Base-by-base conservation (phyloP, 805 yeast species). In the Candida khao-thaluensis region DNA sequence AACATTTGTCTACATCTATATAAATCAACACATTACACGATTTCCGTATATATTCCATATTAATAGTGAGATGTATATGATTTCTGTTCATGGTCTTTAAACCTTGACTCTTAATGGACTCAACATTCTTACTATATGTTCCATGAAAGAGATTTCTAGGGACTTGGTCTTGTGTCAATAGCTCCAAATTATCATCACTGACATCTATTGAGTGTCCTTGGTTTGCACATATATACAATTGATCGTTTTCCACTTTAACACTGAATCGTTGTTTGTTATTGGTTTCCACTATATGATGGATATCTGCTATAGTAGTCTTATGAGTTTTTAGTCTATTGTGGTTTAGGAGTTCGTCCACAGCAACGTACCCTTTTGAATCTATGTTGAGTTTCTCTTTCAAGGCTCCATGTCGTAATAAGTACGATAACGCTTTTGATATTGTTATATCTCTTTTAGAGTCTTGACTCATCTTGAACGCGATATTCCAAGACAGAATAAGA, bases 321-420 rank as follows among this genome's bases (percentile, higher is more conserved):
- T 72, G 62, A 8, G 81, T 69, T 52, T 79, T 82, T 38, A 87
- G 58, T 43, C 82, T 69, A 30, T 76, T 71, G 52, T 82, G 82
- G 1, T 48, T 45, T 9, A 91, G 63, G 1, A 93, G 44, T 5
- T 71, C 77, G 0, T 55, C 48, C 2, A 90, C 54, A 1, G 66
- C 52, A 3, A 86, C 74, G 60, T 74, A 89, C 0, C 99, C 99
- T 18, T 76, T 63, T 0, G 55, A 42, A 51, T 83, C 85, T 2
- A 93, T 85, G 2, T 64, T 47, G 10, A 93, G 59, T 0, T 74
- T 71, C 50, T 87, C 93, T 37, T 78, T 74, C 11, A 61, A 54
- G 0, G 98, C 98, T 3, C 85, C 87, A 54, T 91, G 99, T n/a
- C 99, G 70, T 1, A 91, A 72, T 2, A 93, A 65, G 49, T 83